phyloP scores from a whole-genome alignment of 345 rosid genomes.

The Eucalyptus regnans region DNA sequence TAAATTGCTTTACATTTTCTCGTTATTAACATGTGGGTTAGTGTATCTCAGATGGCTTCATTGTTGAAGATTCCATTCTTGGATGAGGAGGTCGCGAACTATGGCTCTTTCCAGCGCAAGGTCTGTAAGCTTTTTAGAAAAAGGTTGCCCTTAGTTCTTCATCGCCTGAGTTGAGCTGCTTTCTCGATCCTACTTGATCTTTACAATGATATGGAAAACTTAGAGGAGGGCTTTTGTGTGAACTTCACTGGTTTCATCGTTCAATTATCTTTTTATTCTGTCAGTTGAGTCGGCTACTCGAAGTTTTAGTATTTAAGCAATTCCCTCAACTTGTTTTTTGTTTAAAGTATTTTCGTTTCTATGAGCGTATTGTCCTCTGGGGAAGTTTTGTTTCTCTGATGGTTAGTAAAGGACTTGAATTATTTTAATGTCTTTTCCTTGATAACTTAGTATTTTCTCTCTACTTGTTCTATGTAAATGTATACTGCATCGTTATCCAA shows the following conservation, averaged over 20 bases:
- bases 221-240: neutral
- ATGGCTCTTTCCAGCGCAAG: conserved; percentile 54
- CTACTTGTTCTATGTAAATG: neutral
- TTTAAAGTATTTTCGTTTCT: neutral
- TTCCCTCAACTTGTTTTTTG: neutral
- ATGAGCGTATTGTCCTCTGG: neutral
- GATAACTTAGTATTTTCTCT: neutral
- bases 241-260: neutral
- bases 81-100: conserved; percentile 61
- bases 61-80: conserved; percentile 76
- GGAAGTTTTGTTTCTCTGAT: neutral
- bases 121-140: neutral
- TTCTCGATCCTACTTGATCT: neutral
- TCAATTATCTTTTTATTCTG: neutral
- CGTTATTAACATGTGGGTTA: neutral
- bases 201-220: neutral
- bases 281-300: neutral
- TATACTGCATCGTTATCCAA: neutral
- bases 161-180: neutral
- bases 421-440: neutral
- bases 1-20: neutral
- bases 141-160: neutral
- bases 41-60: conserved; percentile 42
- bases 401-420: neutral
- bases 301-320: neutral